A percentile compares a stretch with the other conserved stretches of the same genome.
phyloP scores from a whole-genome alignment of 2,329 filamentous ascomycete species.

The Claviceps spartinae region DNA sequence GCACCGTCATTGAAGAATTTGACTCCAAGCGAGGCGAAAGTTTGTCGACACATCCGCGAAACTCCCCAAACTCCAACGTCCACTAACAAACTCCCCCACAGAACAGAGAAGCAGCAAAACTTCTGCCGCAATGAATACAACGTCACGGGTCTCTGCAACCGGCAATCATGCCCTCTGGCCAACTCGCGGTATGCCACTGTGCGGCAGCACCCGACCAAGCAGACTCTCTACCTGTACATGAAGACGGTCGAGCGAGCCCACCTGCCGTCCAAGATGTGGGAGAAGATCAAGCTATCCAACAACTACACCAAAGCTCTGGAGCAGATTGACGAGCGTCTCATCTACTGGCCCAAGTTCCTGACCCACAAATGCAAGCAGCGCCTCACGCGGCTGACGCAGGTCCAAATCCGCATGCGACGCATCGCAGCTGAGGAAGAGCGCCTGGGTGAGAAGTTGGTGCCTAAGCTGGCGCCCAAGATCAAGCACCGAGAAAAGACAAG shows the following conservation, averaged over 20 bases:
- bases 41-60: too few species aligned
- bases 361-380: conserved; percentile 94
- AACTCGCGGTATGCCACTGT: conserved; percentile 91
- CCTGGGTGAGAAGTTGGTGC: conserved; percentile 76
- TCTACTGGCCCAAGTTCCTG: conserved; percentile 92
- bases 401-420: conserved; percentile 66
- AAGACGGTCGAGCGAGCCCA: conserved; percentile 85
- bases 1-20: too few species aligned
- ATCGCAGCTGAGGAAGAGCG: conserved; percentile 81
- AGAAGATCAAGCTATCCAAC: conserved; percentile 74
- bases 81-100: conserved; percentile 29
- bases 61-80: not conserved
- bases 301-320: conserved; percentile 86
- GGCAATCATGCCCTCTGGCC: conserved; percentile 79
- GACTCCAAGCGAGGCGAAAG: too few species aligned
- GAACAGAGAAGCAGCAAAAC: conserved; percentile 72
- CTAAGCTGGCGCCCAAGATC: conserved; percentile 85
- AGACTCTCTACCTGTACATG: conserved; percentile 87
- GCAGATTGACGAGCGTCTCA: conserved; percentile 72
- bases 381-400: conserved; percentile 81
- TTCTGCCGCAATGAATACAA: conserved; percentile 97
- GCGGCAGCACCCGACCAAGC: conserved; percentile 66
- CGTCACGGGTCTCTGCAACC: conserved; percentile 68
- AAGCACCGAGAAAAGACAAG: conserved; percentile 59
- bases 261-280: conserved; percentile 86